Base-by-base conservation (phyloP, 805 yeast species). In the Candida methanosorbosa region DNA sequence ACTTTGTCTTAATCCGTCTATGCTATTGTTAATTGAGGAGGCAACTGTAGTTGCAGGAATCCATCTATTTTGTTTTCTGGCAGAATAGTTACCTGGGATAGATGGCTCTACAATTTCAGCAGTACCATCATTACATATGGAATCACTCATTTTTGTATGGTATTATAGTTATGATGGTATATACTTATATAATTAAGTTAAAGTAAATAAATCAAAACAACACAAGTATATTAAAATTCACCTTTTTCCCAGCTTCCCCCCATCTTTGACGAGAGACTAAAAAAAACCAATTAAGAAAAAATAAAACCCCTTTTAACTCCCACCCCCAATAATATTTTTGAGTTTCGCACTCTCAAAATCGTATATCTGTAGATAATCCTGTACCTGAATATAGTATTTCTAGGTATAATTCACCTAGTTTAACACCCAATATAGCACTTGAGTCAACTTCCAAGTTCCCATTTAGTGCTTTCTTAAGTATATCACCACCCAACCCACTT, bases 21-120 rank as follows among this genome's bases (percentile, higher is more conserved):
- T n/a, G n/a, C n/a, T n/a, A 29, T 46, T 29, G 17, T 33, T 34
- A 4, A 38, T 34, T 9, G 40, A 37, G 2, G 17, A 23, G 9
- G 39, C 18, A 4, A 33, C 17, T 2, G 35, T 32, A 8, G 41
- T 24, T 4, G 42, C 37, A 3, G 59, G 44, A 14, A 59, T 54
- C 80, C 80, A 74, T 35, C 78, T 56, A 38, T 65, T 64, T 29
- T 63, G 64, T 12, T 67, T 71, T 43, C 80, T 63, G 1, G 78
- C 79, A 39, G 73, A 69, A 42, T 73, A 69, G 46, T 74, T 73
- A 0, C 78, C 77, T 2, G 67, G 63, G 4, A 57, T 39, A 35
- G 54, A 57, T 3, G 72, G 71, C 15, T 66, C 64, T 33, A 65
- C 69, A 9, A 67, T 59, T 19, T 46, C 56, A 24, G 61, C 54